phyloP scores from a whole-genome alignment of 306 rosid species.

The Cicer chorassanicum region DNA sequence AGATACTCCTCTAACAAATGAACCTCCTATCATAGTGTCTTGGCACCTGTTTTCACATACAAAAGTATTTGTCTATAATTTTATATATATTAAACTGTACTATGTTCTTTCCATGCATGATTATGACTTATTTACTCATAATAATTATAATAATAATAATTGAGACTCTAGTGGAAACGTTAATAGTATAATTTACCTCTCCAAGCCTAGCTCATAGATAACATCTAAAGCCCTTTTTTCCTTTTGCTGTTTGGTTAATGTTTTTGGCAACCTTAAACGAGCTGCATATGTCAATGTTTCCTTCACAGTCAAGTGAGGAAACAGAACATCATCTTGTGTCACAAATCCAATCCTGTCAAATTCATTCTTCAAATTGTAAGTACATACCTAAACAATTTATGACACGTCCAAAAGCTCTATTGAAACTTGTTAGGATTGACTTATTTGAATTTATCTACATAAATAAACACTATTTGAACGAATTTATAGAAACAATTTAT shows the following conservation, averaged over 20 bases:
- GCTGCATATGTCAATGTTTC: constrained; percentile 93
- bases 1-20: constrained; percentile 89
- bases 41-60: constrained; percentile 69
- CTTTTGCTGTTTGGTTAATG: constrained; percentile 77
- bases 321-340: constrained; percentile 94
- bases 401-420: no score
- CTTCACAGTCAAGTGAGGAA: constrained; percentile 91
- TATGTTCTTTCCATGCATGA: constrained; percentile 9
- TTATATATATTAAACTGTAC: not conserved
- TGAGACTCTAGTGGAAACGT: constrained; percentile 18
- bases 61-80: not conserved
- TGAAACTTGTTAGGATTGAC: no score
- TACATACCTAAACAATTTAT: not conserved
- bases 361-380: constrained; percentile 2
- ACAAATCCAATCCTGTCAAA: constrained; percentile 89
- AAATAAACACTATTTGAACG: no score
- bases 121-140: not conserved
- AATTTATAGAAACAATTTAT: no score
- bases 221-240: constrained; percentile 85
- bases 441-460: no score
- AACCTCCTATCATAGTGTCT: constrained; percentile 96
- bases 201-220: constrained; percentile 87
- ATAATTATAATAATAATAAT: not conserved
- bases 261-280: constrained; percentile 70
- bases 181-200: constrained; percentile 57